Evolutionary conservation across 768 basidiomycete species (phyloP), one percentile per base, ranked within the genome.

Genomic region (Russula sp.): DNA sequence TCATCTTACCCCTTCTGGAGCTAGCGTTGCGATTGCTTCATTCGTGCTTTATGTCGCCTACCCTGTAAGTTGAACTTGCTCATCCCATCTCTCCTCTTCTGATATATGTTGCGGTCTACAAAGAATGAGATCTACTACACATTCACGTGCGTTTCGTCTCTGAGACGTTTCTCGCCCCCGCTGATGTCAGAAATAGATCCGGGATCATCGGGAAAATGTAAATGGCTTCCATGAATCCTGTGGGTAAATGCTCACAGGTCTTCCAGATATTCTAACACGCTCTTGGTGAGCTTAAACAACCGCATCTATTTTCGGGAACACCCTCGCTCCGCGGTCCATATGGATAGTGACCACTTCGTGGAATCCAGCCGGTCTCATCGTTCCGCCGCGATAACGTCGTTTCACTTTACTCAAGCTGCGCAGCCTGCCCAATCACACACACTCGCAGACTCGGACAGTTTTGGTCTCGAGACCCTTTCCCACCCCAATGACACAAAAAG

Each of bases 151-250:
- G 61, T 47, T 39, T 9, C 14, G 3, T 14, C 36, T 48, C 16
- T 32, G 14, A 7, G 13, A 2, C 25, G 13, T 22, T 38, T n/a
- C 7, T 4, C 0, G 25, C 25, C 13, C 22, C n/a, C 16, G 4
- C 51, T 51, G 22, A 52, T 58, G 7, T 20, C 38, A 43, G 20
- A 25, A 36, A 59, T 9, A 69, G 68, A 4, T 63, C 68, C 10
- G 59, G 64, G 32, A 42, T 70, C 45, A 52, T 70, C 4, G 68
- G 68, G 2, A 69, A 69, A 32, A 42, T 69, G 68, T 63, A 35
- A 52, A 0, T n/a, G 1, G 1, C 11, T 47, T 10, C 0, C 0
- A n/a, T 45, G 13, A 43, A 13, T n/a, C 6, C 7, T 52, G 13
- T 10, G 7, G 20, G 20, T 7, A 20, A 38, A 52, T 35, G 10